Percentiles rank a stretch among this genome's conserved stretches.
phyloP scores from a whole-genome alignment of 805 yeast species.

The Myxozyma sirexii region DNA sequence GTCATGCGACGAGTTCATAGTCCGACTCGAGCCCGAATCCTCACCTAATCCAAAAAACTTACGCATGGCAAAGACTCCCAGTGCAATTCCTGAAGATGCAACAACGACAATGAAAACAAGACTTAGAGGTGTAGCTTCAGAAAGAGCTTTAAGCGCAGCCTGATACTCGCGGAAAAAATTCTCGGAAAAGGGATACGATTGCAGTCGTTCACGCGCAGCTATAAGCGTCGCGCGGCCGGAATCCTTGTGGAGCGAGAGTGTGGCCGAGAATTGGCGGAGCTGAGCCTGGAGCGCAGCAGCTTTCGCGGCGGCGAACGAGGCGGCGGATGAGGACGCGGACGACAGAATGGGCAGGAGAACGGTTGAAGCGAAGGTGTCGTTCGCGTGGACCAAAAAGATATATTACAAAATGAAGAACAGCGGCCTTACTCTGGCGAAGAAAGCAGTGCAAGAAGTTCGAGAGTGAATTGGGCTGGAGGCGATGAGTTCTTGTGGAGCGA shows the following conservation, averaged over 20 bases:
- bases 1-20: not conserved
- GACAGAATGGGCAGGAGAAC: conserved; percentile 7
- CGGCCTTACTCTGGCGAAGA: no score
- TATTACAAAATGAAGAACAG: not conserved
- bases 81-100: not conserved
- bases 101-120: not conserved
- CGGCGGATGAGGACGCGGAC: conserved; percentile 8
- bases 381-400: no score
- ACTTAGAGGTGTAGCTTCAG: conserved; percentile 4
- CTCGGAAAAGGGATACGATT: not conserved
- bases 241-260: conserved; percentile 4
- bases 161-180: not conserved
- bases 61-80: conserved; percentile 17
- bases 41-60: conserved; percentile 23
- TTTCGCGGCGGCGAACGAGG: conserved; percentile 18
- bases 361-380: not conserved
- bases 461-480: not conserved
- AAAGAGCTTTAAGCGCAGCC: not conserved
- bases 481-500: not conserved
- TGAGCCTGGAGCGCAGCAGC: conserved; percentile 16
- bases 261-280: conserved; percentile 11
- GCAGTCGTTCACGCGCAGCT: conserved; percentile 6
- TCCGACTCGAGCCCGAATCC: not conserved
- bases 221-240: not conserved
- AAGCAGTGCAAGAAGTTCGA: no score